Conservation (phyloP, 495 filamentous ascomycete species). For the Aspergillus incahuasiensis region DNA sequence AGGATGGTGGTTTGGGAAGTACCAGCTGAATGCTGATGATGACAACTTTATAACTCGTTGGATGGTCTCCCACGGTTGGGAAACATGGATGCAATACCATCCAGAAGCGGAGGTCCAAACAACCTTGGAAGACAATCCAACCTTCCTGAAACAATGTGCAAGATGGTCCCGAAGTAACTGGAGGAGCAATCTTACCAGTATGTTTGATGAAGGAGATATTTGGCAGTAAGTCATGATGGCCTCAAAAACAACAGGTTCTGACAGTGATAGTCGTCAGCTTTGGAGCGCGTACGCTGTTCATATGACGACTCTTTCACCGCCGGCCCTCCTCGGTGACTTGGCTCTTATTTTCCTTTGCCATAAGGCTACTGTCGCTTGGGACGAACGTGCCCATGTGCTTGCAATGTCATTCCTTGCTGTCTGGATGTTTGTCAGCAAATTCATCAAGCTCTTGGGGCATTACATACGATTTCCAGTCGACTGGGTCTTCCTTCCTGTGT, state of each 20-base stretch:
- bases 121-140: slow-evolving; percentile 66
- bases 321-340: slow-evolving; percentile 61
- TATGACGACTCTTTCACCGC: slow-evolving; percentile 66
- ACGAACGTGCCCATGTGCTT: slow-evolving; percentile 32
- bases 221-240: slow-evolving; percentile 66
- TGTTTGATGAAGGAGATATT: slow-evolving; percentile 64
- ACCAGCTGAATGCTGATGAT: slow-evolving; percentile 75
- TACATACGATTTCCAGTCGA: slow-evolving; percentile 68
- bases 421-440: slow-evolving; percentile 70
- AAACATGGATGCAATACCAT: slow-evolving; percentile 74
- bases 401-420: slow-evolving; percentile 48
- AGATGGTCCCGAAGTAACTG: slow-evolving; percentile 81
- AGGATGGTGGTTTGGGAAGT: slow-evolving; percentile 60
- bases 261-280: slow-evolving; percentile 53
- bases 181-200: slow-evolving; percentile 74
- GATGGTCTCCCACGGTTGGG: slow-evolving; percentile 71
- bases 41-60: slow-evolving; percentile 83
- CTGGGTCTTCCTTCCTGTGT: slow-evolving; percentile 63
- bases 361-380: slow-evolving; percentile 43
- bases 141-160: slow-evolving; percentile 73
- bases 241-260: neutral
- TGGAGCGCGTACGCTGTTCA: slow-evolving; percentile 77
- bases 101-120: slow-evolving; percentile 69
- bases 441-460: slow-evolving; percentile 69
- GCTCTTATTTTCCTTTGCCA: slow-evolving; percentile 53